A percentile compares a stretch with the other conserved stretches of the same genome.
Conservation (phyloP, 148 eudicot genomes). For the Linanthus parryae region DNA sequence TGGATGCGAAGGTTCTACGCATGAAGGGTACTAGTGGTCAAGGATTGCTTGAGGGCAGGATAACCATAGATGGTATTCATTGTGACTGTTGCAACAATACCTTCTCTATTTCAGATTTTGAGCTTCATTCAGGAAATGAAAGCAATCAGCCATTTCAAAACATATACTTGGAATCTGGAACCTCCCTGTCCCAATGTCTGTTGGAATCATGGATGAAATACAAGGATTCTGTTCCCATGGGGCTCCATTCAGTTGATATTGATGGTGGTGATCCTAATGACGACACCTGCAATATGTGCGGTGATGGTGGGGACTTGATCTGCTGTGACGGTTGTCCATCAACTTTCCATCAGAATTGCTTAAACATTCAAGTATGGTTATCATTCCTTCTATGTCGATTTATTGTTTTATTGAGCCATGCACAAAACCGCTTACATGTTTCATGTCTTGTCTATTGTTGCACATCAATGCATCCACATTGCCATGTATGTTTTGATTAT, state of each 20-base stretch:
- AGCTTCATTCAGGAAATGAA: slow-evolving; percentile 59
- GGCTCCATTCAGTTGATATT: slow-evolving; percentile 48
- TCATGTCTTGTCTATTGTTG: too few species aligned
- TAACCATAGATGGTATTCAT: slow-evolving; percentile 69
- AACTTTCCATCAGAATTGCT: slow-evolving; percentile 80
- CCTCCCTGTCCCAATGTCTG: slow-evolving; percentile 53
- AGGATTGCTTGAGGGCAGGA: slow-evolving; percentile 48
- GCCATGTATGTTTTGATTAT: too few species aligned
- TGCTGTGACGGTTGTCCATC: slow-evolving; percentile 98
- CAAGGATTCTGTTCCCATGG: slow-evolving; percentile 29
- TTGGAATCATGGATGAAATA: slow-evolving; percentile 68
- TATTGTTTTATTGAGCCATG: too few species aligned
- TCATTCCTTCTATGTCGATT: too few species aligned
- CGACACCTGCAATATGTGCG: slow-evolving; percentile 91
- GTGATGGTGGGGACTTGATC: slow-evolving; percentile 94
- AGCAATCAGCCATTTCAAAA: slow-evolving; percentile 37
- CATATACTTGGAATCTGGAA: slow-evolving; percentile 55
- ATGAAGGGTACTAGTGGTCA: slow-evolving; percentile 30
- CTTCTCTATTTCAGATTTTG: slow-evolving; percentile 47
- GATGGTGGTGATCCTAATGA: slow-evolving; percentile 84
- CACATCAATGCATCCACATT: too few species aligned
- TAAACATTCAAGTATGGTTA: slow-evolving; percentile 55
- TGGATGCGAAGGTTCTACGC: slow-evolving; percentile 51
- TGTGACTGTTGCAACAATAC: slow-evolving; percentile 64
- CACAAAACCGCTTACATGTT: too few species aligned